Evolutionary conservation across 331 rosid species (phyloP).

Genomic region (Quercus lobata): DNA sequence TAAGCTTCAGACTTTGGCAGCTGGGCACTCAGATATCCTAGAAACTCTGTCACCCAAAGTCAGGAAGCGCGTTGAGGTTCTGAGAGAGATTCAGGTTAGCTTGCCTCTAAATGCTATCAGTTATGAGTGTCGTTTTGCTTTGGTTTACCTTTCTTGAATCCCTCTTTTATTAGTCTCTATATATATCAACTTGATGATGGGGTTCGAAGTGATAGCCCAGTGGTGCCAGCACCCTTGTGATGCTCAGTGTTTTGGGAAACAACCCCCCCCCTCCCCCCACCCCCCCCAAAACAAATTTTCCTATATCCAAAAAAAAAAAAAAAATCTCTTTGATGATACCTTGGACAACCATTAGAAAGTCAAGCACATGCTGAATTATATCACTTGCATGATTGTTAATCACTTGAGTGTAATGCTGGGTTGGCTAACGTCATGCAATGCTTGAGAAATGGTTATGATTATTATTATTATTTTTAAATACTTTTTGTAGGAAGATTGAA

Average conservation of each 20-base stretch:
- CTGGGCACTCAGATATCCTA: conserved; percentile 37
- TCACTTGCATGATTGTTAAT: neutral
- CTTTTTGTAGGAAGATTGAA: neutral
- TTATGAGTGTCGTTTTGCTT: neutral
- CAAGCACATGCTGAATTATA: neutral
- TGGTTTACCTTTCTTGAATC: neutral
- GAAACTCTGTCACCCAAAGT: conserved; percentile 45
- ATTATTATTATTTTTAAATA: neutral
- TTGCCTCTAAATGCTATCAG: neutral
- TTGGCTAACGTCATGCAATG: neutral
- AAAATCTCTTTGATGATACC: neutral
- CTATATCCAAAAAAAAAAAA: too few species aligned
- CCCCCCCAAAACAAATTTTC: too few species aligned
- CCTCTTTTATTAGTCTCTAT: too few species aligned
- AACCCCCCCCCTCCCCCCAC: too few species aligned
- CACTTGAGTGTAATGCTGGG: neutral
- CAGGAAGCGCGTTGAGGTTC: conserved; percentile 50
- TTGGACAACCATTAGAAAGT: neutral
- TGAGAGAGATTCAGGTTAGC: conserved; percentile 57
- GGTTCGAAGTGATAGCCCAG: too few species aligned
- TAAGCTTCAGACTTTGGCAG: conserved; percentile 46
- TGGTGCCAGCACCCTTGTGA: too few species aligned
- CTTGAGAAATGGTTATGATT: neutral
- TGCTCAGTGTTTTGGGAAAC: too few species aligned
- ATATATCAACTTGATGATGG: too few species aligned